Evolutionary conservation across 208 protist species (phyloP).

Genomic region (Acanthamoeba royreba): DNA sequence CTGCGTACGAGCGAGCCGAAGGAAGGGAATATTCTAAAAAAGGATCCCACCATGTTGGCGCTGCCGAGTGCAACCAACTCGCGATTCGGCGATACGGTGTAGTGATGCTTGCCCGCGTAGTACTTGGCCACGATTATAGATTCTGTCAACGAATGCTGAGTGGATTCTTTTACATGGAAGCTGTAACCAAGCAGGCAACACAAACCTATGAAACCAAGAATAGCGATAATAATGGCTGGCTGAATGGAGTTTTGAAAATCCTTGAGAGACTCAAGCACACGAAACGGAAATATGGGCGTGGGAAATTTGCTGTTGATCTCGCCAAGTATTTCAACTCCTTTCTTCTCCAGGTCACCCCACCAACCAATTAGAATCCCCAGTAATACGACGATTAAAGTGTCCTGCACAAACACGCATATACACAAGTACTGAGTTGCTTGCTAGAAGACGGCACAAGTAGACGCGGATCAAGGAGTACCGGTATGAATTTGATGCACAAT

Average conservation of each 20-base stretch:
- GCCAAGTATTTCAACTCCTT: neutral
- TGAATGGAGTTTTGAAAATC: neutral
- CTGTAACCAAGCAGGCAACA: neutral
- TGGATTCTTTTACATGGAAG: neutral
- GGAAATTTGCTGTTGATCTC: neutral
- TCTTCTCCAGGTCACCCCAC: neutral
- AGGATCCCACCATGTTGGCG: conserved; percentile 58
- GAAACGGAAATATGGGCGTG: neutral
- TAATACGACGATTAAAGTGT: neutral
- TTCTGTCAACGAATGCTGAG: neutral
- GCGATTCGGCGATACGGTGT: neutral
- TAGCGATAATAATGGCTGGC: neutral
- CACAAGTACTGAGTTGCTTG: neutral
- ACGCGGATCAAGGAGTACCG: neutral
- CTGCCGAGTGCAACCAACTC: conserved; percentile 61
- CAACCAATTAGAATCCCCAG: neutral
- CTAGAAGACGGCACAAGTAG: neutral
- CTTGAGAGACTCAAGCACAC: neutral
- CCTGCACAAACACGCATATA: neutral
- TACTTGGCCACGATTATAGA: conserved; percentile 31
- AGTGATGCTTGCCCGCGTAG: neutral
- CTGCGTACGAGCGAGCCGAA: conserved; percentile 28
- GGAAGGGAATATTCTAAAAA: conserved; percentile 60
- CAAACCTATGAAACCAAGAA: conserved; percentile 21
- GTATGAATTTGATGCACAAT: neutral